These are phyloP conservation scores for Mrakia blollopis DNA, from an alignment of 768 basidiomycete genomes.

Conservation along the genomic window DNA sequence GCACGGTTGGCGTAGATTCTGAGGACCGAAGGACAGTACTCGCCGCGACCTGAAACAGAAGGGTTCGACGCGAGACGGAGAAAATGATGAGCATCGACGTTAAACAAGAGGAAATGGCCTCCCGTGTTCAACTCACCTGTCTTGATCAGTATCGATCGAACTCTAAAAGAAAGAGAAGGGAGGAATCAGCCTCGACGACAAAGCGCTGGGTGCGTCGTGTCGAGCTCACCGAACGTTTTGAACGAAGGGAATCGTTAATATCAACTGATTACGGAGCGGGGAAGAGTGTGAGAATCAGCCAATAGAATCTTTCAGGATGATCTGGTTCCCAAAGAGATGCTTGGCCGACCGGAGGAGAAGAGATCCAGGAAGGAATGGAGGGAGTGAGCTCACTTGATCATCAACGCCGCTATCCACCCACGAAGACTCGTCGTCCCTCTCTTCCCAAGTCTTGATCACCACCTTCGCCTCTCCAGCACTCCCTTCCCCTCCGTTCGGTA, in stretches of 20 bases:
- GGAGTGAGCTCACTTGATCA: conserved; percentile 10
- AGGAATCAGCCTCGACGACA: not conserved
- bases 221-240: conserved; percentile 21
- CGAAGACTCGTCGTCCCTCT: conserved; percentile 12
- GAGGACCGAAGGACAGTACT: conserved; percentile 23
- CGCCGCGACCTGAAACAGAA: conserved; percentile 18
- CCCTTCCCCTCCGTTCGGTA: not conserved
- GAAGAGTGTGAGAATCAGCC: not conserved
- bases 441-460: conserved; percentile 31
- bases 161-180: not conserved
- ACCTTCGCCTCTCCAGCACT: conserved; percentile 25
- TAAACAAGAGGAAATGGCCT: too few species aligned
- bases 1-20: conserved; percentile 21
- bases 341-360: too few species aligned
- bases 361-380: not conserved
- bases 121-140: conserved; percentile 20
- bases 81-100: too few species aligned
- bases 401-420: conserved; percentile 27
- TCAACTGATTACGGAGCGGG: not conserved
- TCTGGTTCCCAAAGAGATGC: not conserved
- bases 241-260: conserved; percentile 21
- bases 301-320: not conserved
- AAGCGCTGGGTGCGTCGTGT: not conserved
- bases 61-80: not conserved
- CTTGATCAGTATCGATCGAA: conserved; percentile 18